Percentiles rank a stretch among this genome's conserved stretches.
Evolutionary conservation across 495 filamentous ascomycete genomes (phyloP).

Genomic region (Neurospora discreta): DNA sequence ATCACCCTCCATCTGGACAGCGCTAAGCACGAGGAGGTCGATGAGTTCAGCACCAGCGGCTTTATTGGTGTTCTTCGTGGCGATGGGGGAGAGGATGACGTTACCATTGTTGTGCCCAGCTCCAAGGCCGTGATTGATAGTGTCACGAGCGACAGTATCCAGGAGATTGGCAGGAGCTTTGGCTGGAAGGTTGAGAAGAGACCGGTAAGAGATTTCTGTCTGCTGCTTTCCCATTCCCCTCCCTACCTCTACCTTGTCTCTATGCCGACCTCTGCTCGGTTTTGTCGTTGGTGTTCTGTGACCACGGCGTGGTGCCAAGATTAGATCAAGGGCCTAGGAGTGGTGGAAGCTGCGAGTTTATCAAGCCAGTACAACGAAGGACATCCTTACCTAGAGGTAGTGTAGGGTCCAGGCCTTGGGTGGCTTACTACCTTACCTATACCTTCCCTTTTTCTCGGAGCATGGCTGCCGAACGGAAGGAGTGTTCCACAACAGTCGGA

Average conservation of each 20-base stretch:
- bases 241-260: too few species aligned
- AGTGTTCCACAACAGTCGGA: background rate
- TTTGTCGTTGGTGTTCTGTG: background rate
- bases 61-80: conserved; percentile 65
- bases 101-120: conserved; percentile 69
- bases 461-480: background rate
- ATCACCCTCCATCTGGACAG: conserved; percentile 87
- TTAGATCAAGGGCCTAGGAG: background rate
- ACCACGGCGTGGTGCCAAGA: background rate
- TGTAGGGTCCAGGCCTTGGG: background rate
- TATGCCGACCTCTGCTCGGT: too few species aligned
- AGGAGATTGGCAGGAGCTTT: conserved; percentile 52
- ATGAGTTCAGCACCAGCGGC: conserved; percentile 83
- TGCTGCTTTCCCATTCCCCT: background rate
- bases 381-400: background rate
- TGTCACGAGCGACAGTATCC: conserved; percentile 63
- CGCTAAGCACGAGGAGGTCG: conserved; percentile 62
- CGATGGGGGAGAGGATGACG: conserved; percentile 31
- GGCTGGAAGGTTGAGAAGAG: conserved; percentile 59
- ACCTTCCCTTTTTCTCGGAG: background rate
- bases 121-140: conserved; percentile 73
- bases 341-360: background rate
- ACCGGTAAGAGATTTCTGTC: conserved; percentile 25
- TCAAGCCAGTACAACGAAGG: background rate
- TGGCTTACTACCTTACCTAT: background rate